Evolutionary conservation across 345 rosid species (phyloP), one percentile per base, ranked within the genome.

Genomic region (Xanthoceras sorbifolium): DNA sequence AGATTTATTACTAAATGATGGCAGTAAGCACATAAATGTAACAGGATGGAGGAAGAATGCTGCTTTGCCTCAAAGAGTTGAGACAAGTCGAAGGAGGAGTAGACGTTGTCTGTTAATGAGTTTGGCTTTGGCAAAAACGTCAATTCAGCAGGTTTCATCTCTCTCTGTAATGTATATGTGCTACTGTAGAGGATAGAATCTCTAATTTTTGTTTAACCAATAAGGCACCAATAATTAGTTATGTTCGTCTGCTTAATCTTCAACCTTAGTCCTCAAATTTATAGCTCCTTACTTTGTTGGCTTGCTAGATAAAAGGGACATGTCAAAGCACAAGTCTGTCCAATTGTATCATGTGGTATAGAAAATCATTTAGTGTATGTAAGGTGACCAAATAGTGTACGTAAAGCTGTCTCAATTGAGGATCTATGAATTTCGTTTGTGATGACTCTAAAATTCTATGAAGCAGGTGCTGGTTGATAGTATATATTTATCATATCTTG

Each of bases 11-110:
- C 87, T 95, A 74, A 95, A 95, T 86, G 99, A 95, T 84, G 99
- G 99, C 76, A 95, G 99, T 75, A 95, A 95, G 93, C 99, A 95
- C 83, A 87, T 90, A 79, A 95, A 95, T 84, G 98, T 88, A 72
- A 85, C 84, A 28, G 97, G 90, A 77, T 95, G 99, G 99, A 92
- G 97, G 89, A 92, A 92, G 80, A 89, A 84, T 89, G 86, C 87
- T 63, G 80, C 84, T 81, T 82, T 92, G 81, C 87, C 98, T 14
- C 90, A 87, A 77, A 92, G 98, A 87, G 99, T 93, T 69, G 97
- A 93, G 75, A 85, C 87, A 76, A 95, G 99, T 82, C 86, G 99
- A 83, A 90, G 99, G 89, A 92, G 98, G 85, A 95, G 98, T 74
- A 86, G 98, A 73, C 97, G 97, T 54, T 93, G 97, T 86, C 87